These are phyloP conservation scores for Backusella circina DNA, from an alignment of 192 early-diverging fungal genomes.

Conservation along the genomic window DNA sequence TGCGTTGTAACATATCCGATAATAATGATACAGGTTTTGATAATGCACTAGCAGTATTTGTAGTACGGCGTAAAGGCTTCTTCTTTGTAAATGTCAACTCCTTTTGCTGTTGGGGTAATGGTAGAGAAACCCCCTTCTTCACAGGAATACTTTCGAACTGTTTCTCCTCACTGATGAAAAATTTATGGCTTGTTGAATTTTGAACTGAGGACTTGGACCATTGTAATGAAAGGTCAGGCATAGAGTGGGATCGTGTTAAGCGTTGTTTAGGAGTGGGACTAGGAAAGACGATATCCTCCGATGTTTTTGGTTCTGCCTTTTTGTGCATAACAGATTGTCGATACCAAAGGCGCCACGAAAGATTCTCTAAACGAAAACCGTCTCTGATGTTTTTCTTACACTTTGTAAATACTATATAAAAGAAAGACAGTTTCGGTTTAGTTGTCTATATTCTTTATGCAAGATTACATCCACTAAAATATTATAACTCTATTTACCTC, in stretches of 20 bases:
- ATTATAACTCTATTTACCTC: neutral
- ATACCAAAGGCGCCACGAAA: slow-evolving; percentile 37
- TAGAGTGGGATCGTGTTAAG: slow-evolving; percentile 5
- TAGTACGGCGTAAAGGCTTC: neutral
- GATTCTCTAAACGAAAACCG: slow-evolving; percentile 29
- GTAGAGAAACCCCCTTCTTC: neutral
- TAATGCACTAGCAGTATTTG: neutral
- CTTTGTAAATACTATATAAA: slow-evolving; percentile 23
- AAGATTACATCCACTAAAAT: neutral
- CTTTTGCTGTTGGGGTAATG: neutral
- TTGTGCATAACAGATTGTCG: slow-evolving; percentile 18
- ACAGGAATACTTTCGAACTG: neutral
- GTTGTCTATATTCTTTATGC: neutral
- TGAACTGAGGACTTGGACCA: neutral
- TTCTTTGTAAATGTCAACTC: slow-evolving; percentile 11
- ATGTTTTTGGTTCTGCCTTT: neutral
- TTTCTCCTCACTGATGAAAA: neutral
- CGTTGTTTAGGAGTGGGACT: neutral
- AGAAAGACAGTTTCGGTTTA: neutral
- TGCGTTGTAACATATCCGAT: slow-evolving; percentile 13
- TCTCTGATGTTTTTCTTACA: slow-evolving; percentile 24
- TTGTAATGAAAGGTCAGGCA: slow-evolving; percentile 4
- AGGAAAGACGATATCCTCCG: slow-evolving; percentile 4
- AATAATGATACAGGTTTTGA: slow-evolving; percentile 6
- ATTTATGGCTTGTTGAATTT: neutral